Percentiles rank a stretch among this genome's conserved stretches.
phyloP scores from a whole-genome alignment of 2,329 filamentous ascomycete genomes.

The Phialemoniopsis sp. region DNA sequence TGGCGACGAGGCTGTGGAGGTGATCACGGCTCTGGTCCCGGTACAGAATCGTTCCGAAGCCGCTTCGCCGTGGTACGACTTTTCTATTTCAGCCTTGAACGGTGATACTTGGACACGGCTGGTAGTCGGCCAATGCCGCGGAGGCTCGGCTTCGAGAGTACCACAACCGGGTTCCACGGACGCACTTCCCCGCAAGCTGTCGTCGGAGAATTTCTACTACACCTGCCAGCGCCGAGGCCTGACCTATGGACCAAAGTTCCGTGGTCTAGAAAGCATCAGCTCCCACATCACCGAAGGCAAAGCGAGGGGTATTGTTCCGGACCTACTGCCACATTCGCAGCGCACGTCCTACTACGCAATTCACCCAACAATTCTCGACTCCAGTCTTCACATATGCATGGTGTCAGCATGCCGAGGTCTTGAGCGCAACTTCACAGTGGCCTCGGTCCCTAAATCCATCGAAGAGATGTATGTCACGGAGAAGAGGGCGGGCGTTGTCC shows the following conservation, averaged over 20 bases:
- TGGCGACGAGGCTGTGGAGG: conserved; percentile 7
- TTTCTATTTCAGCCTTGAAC: conserved; percentile 3
- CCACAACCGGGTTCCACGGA: no score
- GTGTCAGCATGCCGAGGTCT: conserved; percentile 2
- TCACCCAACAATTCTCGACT: conserved; percentile 24
- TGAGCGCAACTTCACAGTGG: conserved; percentile 1
- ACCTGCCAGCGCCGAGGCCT: conserved; percentile 4
- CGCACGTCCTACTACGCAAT: conserved; percentile 12
- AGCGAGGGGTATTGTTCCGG: background rate
- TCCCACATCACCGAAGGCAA: conserved; percentile 1
- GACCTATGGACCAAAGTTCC: conserved; percentile 10
- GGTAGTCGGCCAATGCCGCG: background rate
- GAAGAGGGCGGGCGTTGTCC: background rate
- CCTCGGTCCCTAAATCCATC: conserved; percentile 8
- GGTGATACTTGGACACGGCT: background rate
- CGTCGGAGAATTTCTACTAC: background rate
- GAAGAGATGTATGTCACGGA: conserved; percentile 7
- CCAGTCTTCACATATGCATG: conserved; percentile 8
- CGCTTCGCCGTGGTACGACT: conserved; percentile 2
- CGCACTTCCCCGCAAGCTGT: background rate
- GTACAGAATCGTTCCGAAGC: background rate
- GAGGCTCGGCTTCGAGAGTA: background rate
- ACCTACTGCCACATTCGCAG: background rate
- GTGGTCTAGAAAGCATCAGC: conserved; percentile 3
- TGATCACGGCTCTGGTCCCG: conserved; percentile 4